Conservation (phyloP, 352 stramenopile genomes). For the Globisporangium recalcitrans region DNA sequence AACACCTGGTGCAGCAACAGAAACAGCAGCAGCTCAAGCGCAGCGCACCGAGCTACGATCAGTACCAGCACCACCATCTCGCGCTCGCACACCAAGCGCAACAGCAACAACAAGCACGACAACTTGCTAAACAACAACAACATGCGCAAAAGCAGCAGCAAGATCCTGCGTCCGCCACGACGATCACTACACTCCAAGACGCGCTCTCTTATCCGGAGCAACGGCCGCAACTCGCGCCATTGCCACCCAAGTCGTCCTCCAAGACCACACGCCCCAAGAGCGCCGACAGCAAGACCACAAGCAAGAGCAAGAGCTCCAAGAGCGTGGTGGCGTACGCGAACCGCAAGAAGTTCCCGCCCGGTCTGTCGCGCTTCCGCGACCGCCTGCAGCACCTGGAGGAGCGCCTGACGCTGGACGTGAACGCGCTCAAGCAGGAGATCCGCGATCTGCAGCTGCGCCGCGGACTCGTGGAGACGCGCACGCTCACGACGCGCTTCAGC, state of each 20-base stretch:
- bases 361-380: constrained; percentile 20
- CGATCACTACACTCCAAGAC: constrained; percentile 10
- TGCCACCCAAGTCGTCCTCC: neutral
- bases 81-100: neutral
- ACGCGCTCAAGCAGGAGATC: constrained; percentile 23
- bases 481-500: constrained; percentile 10
- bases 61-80: neutral
- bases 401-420: constrained; percentile 24
- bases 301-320: neutral
- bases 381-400: constrained; percentile 22
- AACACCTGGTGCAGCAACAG: constrained; percentile 1
- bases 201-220: constrained; percentile 13
- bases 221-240: constrained; percentile 1
- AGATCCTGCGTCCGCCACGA: neutral
- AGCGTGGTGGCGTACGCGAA: neutral
- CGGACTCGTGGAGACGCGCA: constrained; percentile 7
- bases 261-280: neutral
- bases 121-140: neutral
- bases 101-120: neutral
- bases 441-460: constrained; percentile 20
- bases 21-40: neutral
- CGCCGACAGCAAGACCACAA: neutral
- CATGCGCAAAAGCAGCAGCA: neutral
- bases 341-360: constrained; percentile 15
- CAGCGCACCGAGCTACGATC: neutral